phyloP scores from a whole-genome alignment of 768 basidiomycete genomes.

The Termitomyces sp. region DNA sequence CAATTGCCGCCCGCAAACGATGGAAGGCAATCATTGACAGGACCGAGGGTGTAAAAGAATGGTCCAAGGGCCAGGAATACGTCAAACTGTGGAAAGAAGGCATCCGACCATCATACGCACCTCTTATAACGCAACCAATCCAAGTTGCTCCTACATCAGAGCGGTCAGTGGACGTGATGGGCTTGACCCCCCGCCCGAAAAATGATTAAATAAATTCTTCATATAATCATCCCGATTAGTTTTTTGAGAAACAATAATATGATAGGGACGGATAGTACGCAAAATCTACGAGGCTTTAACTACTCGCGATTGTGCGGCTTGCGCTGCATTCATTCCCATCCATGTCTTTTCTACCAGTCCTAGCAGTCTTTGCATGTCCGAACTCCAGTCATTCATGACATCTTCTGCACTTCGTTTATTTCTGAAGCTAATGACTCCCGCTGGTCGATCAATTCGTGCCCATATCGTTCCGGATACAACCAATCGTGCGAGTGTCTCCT shows the following conservation, averaged over 20 bases:
- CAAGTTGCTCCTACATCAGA: slow-evolving; percentile 6
- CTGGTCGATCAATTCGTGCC: slow-evolving; percentile 90
- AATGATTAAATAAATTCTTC: neutral
- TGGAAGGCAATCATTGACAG: slow-evolving; percentile 66
- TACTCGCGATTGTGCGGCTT: slow-evolving; percentile 70
- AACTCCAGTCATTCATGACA: slow-evolving; percentile 97
- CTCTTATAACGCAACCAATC: slow-evolving; percentile 40
- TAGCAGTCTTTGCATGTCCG: slow-evolving; percentile 89
- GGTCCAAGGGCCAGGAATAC: slow-evolving; percentile 75
- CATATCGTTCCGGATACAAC: slow-evolving; percentile 91
- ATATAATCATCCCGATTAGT: neutral
- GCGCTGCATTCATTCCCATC: slow-evolving; percentile 92
- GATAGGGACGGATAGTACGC: slow-evolving; percentile 15
- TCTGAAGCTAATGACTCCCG: slow-evolving; percentile 85
- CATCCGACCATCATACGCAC: slow-evolving; percentile 59
- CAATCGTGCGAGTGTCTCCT: slow-evolving; percentile 81
- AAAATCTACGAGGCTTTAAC: slow-evolving; percentile 26
- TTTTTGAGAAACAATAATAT: slow-evolving; percentile 1
- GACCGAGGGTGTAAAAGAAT: slow-evolving; percentile 38
- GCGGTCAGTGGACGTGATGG: slow-evolving; percentile 2
- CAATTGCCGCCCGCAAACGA: slow-evolving; percentile 61
- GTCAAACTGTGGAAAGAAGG: slow-evolving; percentile 68
- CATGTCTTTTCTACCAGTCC: slow-evolving; percentile 96
- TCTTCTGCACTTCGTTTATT: slow-evolving; percentile 82
- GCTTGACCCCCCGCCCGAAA: neutral